Percentiles rank a stretch among this genome's conserved stretches.
Evolutionary conservation across 2,329 filamentous ascomycete species (phyloP).

Genomic region (Colletotrichum eremochloae): DNA sequence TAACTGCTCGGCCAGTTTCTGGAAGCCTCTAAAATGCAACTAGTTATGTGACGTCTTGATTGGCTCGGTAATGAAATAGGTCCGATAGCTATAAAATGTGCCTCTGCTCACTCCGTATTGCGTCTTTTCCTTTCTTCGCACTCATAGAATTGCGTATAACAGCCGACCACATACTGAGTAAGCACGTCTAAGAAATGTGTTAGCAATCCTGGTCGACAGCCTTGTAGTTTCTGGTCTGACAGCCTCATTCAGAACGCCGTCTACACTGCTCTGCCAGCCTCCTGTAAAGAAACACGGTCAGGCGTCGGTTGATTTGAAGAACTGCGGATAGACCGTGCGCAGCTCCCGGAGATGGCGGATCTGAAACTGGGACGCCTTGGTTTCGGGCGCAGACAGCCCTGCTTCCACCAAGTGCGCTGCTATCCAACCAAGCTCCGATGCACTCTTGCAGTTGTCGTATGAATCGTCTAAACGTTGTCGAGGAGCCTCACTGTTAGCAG

Average conservation of each 20-base stretch:
- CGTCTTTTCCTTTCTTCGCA: neutral
- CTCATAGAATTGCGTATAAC: neutral
- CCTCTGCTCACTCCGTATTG: neutral
- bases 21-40: neutral
- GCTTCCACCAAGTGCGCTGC: slow-evolving; percentile 88
- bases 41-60: neutral
- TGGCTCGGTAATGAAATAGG: neutral
- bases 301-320: slow-evolving; percentile 74
- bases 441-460: slow-evolving; percentile 81
- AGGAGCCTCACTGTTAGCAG: neutral
- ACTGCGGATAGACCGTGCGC: slow-evolving; percentile 80
- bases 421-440: slow-evolving; percentile 86
- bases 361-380: slow-evolving; percentile 78
- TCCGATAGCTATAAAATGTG: neutral
- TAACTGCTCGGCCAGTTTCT: neutral
- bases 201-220: neutral
- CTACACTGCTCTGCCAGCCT: neutral
- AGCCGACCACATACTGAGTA: too few species aligned
- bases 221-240: neutral
- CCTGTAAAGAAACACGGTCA: neutral
- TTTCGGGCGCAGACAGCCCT: slow-evolving; percentile 71
- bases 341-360: slow-evolving; percentile 83
- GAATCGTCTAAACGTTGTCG: slow-evolving; percentile 78
- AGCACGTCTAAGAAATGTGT: neutral
- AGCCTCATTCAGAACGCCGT: neutral